phyloP scores from a whole-genome alignment of 129 eudicot genomes.

The Sambucus nigra region DNA sequence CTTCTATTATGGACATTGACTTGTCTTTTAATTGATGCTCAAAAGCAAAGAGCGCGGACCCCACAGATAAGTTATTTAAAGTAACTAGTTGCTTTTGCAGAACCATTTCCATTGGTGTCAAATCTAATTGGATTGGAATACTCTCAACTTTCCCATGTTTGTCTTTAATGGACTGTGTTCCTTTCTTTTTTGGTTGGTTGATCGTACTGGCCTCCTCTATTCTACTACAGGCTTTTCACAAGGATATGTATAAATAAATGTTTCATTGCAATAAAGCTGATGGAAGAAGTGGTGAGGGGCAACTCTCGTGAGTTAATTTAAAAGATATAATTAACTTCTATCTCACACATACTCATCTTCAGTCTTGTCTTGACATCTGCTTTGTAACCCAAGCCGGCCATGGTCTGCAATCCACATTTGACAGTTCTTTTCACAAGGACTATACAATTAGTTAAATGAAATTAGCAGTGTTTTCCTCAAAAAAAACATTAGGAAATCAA shows the following conservation, averaged over 20 bases:
- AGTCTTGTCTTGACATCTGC: not conserved
- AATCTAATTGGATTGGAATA: not conserved
- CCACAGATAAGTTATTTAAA: too few relatives aligned
- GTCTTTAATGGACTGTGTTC: not conserved
- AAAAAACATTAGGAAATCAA: too few relatives aligned
- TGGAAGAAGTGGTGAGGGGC: too few relatives aligned
- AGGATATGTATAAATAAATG: too few relatives aligned
- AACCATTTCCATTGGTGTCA: not conserved
- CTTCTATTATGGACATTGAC: not conserved
- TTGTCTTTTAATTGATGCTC: not conserved
- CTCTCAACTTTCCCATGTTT: not conserved
- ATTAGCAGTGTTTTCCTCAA: too few relatives aligned
- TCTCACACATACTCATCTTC: too few relatives aligned
- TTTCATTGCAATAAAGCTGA: too few relatives aligned
- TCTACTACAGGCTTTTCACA: too few relatives aligned
- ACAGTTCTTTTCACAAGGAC: not conserved
- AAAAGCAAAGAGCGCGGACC: not conserved
- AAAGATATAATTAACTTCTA: too few relatives aligned
- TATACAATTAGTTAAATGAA: too few relatives aligned
- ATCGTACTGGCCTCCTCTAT: not conserved
- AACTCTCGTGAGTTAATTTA: too few relatives aligned
- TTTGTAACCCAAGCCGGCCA: not conserved
- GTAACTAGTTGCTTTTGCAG: not conserved
- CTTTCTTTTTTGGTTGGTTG: not conserved
- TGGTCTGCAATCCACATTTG: not conserved